These are phyloP conservation scores for Hemerocallis citrina DNA, from an alignment of 106 monocot species.

Conservation along the genomic window DNA sequence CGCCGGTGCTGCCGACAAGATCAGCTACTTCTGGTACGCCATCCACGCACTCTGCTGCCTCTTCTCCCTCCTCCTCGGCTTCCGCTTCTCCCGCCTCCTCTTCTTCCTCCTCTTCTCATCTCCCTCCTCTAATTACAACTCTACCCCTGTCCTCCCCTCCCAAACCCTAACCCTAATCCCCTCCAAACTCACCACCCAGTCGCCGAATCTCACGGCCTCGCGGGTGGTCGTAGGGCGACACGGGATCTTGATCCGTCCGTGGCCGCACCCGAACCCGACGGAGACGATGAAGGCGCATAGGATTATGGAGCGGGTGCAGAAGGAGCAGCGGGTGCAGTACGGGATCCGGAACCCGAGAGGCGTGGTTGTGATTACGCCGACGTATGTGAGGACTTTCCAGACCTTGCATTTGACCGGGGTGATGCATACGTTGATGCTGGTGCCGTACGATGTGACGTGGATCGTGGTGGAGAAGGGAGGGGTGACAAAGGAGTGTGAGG, in stretches of 20 bases:
- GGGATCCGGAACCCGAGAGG: slow-evolving; percentile 33
- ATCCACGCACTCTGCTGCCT: slow-evolving; percentile 68
- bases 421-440: slow-evolving; percentile 56
- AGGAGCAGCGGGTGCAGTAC: slow-evolving; percentile 62
- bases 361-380: slow-evolving; percentile 66
- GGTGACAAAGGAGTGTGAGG: slow-evolving; percentile 48
- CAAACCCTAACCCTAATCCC: slow-evolving; percentile 13
- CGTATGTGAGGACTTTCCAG: slow-evolving; percentile 83
- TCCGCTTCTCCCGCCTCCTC: slow-evolving; percentile 80
- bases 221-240: slow-evolving; percentile 79
- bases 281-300: slow-evolving; percentile 69
- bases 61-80: slow-evolving; percentile 62
- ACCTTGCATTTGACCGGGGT: slow-evolving; percentile 62
- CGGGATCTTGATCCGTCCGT: slow-evolving; percentile 90
- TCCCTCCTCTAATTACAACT: slow-evolving; percentile 11
- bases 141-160: neutral
- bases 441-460: slow-evolving; percentile 77
- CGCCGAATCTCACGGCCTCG: slow-evolving; percentile 1
- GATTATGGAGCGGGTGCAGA: slow-evolving; percentile 72
- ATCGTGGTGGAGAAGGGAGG: slow-evolving; percentile 87
- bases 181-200: neutral
- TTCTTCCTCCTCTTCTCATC: slow-evolving; percentile 71
- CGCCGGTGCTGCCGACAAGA: neutral
- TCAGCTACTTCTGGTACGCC: slow-evolving; percentile 39
- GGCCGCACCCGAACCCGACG: slow-evolving; percentile 74